Percentiles rank a stretch among this genome's conserved stretches.
These are phyloP conservation scores for Glycyrrhiza uralensis DNA, from an alignment of 306 rosid genomes.

Conservation along the genomic window DNA sequence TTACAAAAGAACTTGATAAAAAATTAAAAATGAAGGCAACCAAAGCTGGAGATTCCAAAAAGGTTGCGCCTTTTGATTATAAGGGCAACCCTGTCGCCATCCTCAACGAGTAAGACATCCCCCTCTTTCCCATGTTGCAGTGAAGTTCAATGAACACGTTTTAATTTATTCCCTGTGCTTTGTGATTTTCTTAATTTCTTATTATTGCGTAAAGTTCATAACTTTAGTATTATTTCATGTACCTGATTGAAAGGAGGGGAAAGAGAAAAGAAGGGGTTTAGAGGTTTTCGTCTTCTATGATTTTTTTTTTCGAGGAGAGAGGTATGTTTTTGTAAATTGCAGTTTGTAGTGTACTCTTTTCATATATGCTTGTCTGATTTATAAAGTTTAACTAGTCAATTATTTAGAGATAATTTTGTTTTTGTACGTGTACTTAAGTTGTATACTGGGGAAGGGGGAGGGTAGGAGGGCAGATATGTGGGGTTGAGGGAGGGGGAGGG, in stretches of 20 bases:
- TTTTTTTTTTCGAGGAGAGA: background rate
- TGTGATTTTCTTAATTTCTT: background rate
- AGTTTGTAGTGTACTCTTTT: background rate
- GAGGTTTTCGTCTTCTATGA: background rate
- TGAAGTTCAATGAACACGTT: background rate
- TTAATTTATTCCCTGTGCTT: background rate
- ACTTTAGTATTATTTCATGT: background rate
- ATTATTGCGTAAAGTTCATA: background rate
- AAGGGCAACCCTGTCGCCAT: conserved; percentile 66
- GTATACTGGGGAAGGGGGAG: background rate
- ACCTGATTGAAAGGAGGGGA: background rate
- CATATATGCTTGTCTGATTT: background rate
- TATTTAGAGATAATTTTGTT: background rate
- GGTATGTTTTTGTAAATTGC: conserved; percentile 9
- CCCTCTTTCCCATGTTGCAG: background rate
- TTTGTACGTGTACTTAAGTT: background rate
- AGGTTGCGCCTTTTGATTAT: conserved; percentile 74
- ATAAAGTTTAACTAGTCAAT: background rate
- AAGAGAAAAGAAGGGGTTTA: too few relatives aligned
- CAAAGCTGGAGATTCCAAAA: conserved; percentile 63
- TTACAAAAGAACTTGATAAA: too few relatives aligned
- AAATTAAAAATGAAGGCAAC: too few relatives aligned
- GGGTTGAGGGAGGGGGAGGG: too few relatives aligned
- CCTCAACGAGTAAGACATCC: conserved; percentile 66
- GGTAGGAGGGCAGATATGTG: background rate